Base-by-base conservation (phyloP, 2,329 filamentous ascomycete genomes). In the Hymenoscyphus albidus region DNA sequence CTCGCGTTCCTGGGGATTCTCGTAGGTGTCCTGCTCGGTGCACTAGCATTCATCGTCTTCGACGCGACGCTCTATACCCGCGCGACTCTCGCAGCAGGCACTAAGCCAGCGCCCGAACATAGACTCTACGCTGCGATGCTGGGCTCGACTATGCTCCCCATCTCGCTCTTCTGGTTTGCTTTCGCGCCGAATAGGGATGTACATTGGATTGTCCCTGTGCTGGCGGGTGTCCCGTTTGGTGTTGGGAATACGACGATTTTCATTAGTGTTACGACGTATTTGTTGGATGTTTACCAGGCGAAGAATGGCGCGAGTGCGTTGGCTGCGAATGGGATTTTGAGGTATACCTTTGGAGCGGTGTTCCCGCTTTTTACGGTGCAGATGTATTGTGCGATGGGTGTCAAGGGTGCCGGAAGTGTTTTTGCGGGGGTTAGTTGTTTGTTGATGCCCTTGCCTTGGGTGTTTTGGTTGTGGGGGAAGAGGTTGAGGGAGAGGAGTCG, bases 161-260 rank as follows among this genome's bases (percentile, higher is more conserved):
- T 73, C 16, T 70, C 70, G 1, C 59, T 74, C 0, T 73, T 51
- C 63, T 83, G 80, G 56, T 70, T 67, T 39, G 67, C 71, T 1
- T 74, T 70, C 71, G 62, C 69, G 1, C 70, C 72, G 1, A 48
- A 59, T 14, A 61, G 65, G 18, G 55, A 62, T n/a, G 66, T 72
- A 0, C 71, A 72, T 48, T 74, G 70, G 70, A 75, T 74, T 16
- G 70, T 74, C 2, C 71, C 72, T 14, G 69, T 72, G 0, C 44
- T 73, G 0, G 72, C 72, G 13, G 70, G 70, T 5, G 65, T 74
- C 2, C 68, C 72, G 0, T 88, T 88, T 70, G 83, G 83, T 0
- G 85, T 82, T 79, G 85, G 85, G 1, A 85, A 85, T 68, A 73
- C 88, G 2, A 83, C 80, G 62, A 77, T 88, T 5, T 88, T 88